Conservation (phyloP, 345 rosid genomes). For the Conringia planisiliqua region DNA sequence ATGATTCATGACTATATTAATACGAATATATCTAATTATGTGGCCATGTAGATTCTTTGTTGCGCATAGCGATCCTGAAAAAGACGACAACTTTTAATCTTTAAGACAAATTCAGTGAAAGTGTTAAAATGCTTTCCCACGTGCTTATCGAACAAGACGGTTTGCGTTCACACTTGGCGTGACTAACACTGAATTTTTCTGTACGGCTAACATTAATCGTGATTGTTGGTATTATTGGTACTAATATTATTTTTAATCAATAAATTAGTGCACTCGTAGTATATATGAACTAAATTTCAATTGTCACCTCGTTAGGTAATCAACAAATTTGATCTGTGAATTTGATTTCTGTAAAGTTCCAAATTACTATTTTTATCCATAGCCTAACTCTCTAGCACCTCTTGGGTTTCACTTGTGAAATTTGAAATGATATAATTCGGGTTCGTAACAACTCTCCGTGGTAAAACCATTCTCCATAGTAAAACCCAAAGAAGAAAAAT, state of each 20-base stretch:
- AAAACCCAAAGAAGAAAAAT: background rate
- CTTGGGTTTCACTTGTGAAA: background rate
- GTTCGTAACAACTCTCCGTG: background rate
- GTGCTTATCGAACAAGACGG: slow-evolving; percentile 6
- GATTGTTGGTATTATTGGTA: background rate
- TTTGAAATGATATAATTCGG: background rate
- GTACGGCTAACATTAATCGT: background rate
- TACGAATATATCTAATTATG: background rate
- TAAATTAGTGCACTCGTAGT: background rate
- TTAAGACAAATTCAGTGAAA: slow-evolving; percentile 21
- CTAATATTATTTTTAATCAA: background rate
- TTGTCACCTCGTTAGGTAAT: background rate
- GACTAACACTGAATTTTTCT: background rate
- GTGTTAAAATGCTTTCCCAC: slow-evolving; percentile 25
- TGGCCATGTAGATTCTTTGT: background rate
- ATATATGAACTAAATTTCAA: background rate
- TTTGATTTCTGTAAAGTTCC: background rate
- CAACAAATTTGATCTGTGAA: background rate
- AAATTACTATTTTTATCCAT: background rate
- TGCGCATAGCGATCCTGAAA: background rate
- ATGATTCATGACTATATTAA: background rate
- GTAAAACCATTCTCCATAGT: too few species aligned
- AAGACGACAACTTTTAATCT: background rate
- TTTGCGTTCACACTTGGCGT: slow-evolving; percentile 14
- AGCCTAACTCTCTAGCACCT: background rate